phyloP scores from a whole-genome alignment of 306 rosid species.

The Acacia acuminata region DNA sequence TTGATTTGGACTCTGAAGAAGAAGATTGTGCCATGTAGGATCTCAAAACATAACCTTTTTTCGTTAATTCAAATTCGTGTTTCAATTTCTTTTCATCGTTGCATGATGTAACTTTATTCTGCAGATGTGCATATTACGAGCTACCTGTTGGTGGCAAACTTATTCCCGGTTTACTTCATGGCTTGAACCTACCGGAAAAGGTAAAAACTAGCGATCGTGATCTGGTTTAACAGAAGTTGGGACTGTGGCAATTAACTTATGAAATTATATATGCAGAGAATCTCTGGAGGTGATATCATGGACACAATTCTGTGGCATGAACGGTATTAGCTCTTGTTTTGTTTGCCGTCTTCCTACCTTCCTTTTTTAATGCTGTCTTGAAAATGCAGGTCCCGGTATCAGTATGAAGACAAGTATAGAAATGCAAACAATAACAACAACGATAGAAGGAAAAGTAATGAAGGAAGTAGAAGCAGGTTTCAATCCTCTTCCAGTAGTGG shows the following conservation, averaged over 20 bases:
- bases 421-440: background rate
- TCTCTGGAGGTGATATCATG: slow-evolving; percentile 34
- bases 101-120: background rate
- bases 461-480: background rate
- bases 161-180: slow-evolving; percentile 36
- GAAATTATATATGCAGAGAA: slow-evolving; percentile 33
- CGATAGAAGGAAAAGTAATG: background rate
- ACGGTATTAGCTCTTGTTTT: slow-evolving; percentile 11
- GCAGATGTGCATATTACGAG: slow-evolving; percentile 46
- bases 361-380: background rate
- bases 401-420: background rate
- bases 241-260: background rate
- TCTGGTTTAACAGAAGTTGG: background rate
- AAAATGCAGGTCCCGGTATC: slow-evolving; percentile 14
- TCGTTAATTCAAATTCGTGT: background rate
- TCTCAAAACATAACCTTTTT: background rate
- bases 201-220: slow-evolving; percentile 12
- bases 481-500: background rate
- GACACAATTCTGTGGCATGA: slow-evolving; percentile 55
- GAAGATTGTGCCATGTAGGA: slow-evolving; percentile 44
- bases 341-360: background rate
- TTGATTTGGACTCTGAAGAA: background rate
- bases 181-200: slow-evolving; percentile 36
- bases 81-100: background rate
- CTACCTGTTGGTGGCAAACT: slow-evolving; percentile 5